Evolutionary conservation across 768 basidiomycete genomes (phyloP).

Genomic region (Clavaria fumosa): DNA sequence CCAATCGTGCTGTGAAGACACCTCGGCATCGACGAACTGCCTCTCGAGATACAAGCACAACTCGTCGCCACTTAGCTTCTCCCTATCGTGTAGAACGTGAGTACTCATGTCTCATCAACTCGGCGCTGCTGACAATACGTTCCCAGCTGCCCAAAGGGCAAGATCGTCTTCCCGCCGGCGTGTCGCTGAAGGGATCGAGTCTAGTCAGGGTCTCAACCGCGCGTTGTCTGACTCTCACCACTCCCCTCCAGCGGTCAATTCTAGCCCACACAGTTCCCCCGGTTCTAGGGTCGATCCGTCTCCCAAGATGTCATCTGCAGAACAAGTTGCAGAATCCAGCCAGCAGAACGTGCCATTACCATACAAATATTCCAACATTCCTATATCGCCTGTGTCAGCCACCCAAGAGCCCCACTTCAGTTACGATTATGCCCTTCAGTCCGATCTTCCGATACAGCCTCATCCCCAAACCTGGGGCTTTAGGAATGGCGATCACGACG

Average conservation of each 20-base stretch:
- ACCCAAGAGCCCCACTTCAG: slow-evolving; percentile 42
- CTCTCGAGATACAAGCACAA: slow-evolving; percentile 37
- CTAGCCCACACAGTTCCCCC: slow-evolving; percentile 63
- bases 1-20: slow-evolving; percentile 33
- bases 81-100: slow-evolving; percentile 54
- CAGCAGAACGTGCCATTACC: slow-evolving; percentile 34
- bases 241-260: slow-evolving; percentile 20
- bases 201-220: too few species aligned
- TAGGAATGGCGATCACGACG: slow-evolving; percentile 20
- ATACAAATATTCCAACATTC: slow-evolving; percentile 23
- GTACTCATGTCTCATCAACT: slow-evolving; percentile 12
- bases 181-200: slow-evolving; percentile 51
- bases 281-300: slow-evolving; percentile 60
- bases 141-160: slow-evolving; percentile 43
- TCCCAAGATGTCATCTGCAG: slow-evolving; percentile 39
- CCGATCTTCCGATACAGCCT: slow-evolving; percentile 22
- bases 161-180: slow-evolving; percentile 65
- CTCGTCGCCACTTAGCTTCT: slow-evolving; percentile 41
- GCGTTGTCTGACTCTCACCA: too few species aligned
- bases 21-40: slow-evolving; percentile 37
- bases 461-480: slow-evolving; percentile 32
- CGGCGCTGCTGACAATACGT: slow-evolving; percentile 6
- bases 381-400: slow-evolving; percentile 29
- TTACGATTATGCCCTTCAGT: slow-evolving; percentile 33
- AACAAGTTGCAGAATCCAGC: slow-evolving; percentile 36